phyloP scores from a whole-genome alignment of 2,329 filamentous ascomycete species.

The Colletotrichum truncatum region DNA sequence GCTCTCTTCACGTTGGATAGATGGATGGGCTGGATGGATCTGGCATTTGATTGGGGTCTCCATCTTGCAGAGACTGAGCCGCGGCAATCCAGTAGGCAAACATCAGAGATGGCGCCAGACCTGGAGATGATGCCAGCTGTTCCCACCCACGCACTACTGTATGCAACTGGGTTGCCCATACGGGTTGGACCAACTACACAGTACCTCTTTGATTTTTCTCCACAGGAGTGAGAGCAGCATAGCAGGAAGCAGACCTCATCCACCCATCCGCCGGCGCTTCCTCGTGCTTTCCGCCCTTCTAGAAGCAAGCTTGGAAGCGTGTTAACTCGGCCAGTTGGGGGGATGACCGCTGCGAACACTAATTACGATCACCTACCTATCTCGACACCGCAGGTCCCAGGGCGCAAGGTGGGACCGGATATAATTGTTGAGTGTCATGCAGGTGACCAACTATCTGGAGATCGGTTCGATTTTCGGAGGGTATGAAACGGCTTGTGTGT shows the following conservation, averaged over 20 bases:
- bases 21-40: constrained; percentile 7
- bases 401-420: neutral
- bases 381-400: neutral
- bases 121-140: constrained; percentile 6
- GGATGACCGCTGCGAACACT: constrained; percentile 20
- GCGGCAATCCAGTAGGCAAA: constrained; percentile 15
- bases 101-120: constrained; percentile 8
- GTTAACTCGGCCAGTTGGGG: neutral
- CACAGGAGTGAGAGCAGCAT: neutral
- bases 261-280: neutral
- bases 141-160: neutral
- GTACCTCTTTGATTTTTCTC: neutral
- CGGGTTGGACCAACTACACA: neutral
- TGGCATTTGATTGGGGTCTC: constrained; percentile 22
- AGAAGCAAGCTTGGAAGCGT: constrained; percentile 11
- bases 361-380: constrained; percentile 9
- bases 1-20: constrained; percentile 4
- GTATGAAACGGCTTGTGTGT: neutral
- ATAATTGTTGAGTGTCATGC: constrained; percentile 17
- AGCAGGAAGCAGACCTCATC: neutral
- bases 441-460: constrained; percentile 3
- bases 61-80: constrained; percentile 16
- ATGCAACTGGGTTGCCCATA: neutral
- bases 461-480: constrained; percentile 11
- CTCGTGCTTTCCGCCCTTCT: constrained; percentile 16